These are phyloP conservation scores for Dipodascopsis uninucleata DNA, from an alignment of 805 yeast genomes.

Conservation along the genomic window DNA sequence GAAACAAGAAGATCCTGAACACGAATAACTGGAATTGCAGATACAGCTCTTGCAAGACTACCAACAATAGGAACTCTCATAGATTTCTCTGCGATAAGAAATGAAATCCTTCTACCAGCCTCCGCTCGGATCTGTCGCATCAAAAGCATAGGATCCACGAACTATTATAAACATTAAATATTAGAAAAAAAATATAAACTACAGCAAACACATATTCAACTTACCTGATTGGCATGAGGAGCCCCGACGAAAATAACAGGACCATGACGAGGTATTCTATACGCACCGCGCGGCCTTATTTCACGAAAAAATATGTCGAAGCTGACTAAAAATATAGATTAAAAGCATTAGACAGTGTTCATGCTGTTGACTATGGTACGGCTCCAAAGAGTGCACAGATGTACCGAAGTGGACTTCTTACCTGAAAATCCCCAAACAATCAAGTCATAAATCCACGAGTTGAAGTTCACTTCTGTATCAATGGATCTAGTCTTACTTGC, in stretches of 20 bases:
- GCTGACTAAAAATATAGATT: slow-evolving; percentile 36
- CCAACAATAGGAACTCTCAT: slow-evolving; percentile 67
- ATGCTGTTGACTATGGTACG: background rate
- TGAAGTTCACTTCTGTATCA: slow-evolving; percentile 22
- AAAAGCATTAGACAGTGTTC: no score
- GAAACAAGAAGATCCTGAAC: slow-evolving; percentile 78
- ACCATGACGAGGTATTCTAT: slow-evolving; percentile 62
- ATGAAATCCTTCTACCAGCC: slow-evolving; percentile 66
- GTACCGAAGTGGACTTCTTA: slow-evolving; percentile 21
- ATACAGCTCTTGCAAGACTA: slow-evolving; percentile 64
- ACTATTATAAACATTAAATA: slow-evolving; percentile 52
- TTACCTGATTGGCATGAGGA: slow-evolving; percentile 84
- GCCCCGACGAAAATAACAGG: slow-evolving; percentile 93
- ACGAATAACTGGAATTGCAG: slow-evolving; percentile 86
- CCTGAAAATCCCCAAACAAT: slow-evolving; percentile 37
- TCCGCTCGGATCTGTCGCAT: slow-evolving; percentile 74
- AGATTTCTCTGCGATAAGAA: slow-evolving; percentile 81
- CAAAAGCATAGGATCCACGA: slow-evolving; percentile 77
- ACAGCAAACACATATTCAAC: slow-evolving; percentile 37
- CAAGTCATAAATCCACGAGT: slow-evolving; percentile 37
- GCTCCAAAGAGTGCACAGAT: background rate
- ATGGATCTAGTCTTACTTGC: slow-evolving; percentile 9
- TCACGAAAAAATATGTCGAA: slow-evolving; percentile 80
- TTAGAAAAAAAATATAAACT: slow-evolving; percentile 42
- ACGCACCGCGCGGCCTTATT: slow-evolving; percentile 83